Conservation (phyloP, 2,329 filamentous ascomycete species). For the Sporothrix pallida region DNA sequence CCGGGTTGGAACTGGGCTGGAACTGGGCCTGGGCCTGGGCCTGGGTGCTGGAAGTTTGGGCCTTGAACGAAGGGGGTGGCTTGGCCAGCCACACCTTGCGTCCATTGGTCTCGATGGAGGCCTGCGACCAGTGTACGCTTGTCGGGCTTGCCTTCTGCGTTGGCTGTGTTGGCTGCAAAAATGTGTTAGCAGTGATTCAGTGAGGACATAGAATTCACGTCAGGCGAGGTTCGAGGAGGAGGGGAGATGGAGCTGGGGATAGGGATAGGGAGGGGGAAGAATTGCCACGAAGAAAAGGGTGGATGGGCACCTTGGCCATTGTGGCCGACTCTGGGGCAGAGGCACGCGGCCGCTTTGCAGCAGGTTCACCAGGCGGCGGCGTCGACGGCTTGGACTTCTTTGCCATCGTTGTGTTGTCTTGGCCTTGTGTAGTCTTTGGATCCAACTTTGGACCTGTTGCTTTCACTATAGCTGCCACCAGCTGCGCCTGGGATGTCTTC, state of each 20-base stretch:
- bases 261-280: not conserved
- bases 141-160: not conserved
- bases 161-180: not conserved
- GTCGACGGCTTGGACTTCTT: constrained; percentile 29
- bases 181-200: constrained; percentile 3
- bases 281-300: not conserved
- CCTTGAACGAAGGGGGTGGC: not conserved
- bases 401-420: not conserved
- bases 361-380: not conserved
- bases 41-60: constrained; percentile 1
- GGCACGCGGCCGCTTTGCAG: constrained; percentile 17
- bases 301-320: not conserved
- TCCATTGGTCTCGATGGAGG: not conserved
- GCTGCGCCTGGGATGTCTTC: not conserved
- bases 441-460: constrained; percentile 24
- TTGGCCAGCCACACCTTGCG: constrained; percentile 8
- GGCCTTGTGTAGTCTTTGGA: not conserved
- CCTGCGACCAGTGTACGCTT: constrained; percentile 16
- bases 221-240: not conserved
- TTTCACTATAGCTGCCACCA: not conserved
- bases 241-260: not conserved
- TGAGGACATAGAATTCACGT: not conserved
- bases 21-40: not conserved
- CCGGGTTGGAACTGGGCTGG: not conserved
- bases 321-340: no score